phyloP scores from a whole-genome alignment of 306 rosid genomes.

The Glycine latifolia region DNA sequence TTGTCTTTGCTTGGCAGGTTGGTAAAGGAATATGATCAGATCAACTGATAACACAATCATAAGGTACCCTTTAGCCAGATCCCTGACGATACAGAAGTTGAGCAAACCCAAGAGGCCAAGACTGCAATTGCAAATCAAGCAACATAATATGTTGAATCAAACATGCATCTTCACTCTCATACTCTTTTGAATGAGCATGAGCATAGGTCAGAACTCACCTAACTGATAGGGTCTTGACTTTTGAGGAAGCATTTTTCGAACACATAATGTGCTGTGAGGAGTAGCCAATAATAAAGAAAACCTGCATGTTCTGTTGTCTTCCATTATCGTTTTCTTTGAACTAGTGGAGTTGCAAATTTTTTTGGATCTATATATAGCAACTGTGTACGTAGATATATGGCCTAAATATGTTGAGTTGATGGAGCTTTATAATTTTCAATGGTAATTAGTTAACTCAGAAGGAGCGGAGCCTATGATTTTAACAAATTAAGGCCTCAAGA shows the following conservation, averaged over 20 bases:
- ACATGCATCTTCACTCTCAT: not conserved
- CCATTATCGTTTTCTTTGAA: not conserved
- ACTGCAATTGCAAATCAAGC: too few relatives aligned
- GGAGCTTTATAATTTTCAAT: not conserved
- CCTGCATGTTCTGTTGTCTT: not conserved
- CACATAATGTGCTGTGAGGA: not conserved
- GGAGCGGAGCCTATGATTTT: too few relatives aligned
- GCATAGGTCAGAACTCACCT: not conserved
- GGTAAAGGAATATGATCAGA: conserved; percentile 25
- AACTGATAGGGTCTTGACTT: not conserved
- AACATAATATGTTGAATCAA: not conserved
- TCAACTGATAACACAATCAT: conserved; percentile 9
- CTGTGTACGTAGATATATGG: not conserved
- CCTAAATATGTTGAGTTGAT: not conserved
- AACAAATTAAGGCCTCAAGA: not conserved
- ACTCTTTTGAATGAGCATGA: not conserved
- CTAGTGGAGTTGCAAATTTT: conserved; percentile 4
- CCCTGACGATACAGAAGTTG: not conserved
- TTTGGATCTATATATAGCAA: not conserved
- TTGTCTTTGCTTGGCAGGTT: conserved; percentile 37
- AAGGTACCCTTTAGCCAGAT: not conserved
- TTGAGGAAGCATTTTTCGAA: not conserved
- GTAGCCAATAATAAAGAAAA: not conserved
- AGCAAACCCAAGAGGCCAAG: not conserved
- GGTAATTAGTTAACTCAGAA: not conserved